phyloP scores from a whole-genome alignment of 192 early-diverging fungal genomes.

The Coemansia sp. region DNA sequence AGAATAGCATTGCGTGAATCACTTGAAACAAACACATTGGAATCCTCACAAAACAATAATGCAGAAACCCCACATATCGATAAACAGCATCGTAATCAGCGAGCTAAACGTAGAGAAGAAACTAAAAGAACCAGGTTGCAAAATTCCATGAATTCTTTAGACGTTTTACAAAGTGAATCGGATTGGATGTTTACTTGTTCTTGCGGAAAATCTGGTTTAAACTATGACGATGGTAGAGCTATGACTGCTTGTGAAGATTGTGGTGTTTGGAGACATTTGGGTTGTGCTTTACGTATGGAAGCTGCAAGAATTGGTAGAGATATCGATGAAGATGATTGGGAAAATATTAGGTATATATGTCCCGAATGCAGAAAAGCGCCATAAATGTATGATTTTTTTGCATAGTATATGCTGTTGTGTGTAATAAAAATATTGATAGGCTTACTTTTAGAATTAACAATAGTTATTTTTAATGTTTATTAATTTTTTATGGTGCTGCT shows the following conservation, averaged over 20 bases:
- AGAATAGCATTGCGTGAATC: slow-evolving; percentile 1
- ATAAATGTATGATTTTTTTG: too few species aligned
- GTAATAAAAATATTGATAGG: too few species aligned
- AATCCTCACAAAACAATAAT: too few species aligned
- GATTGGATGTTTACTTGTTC: slow-evolving; percentile 38
- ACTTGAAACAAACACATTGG: too few species aligned
- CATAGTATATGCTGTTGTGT: too few species aligned
- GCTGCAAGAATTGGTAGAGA: slow-evolving; percentile 13
- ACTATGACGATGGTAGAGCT: slow-evolving; percentile 39
- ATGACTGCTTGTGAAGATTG: slow-evolving; percentile 40
- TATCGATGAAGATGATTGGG: slow-evolving; percentile 37
- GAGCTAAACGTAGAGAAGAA: too few species aligned
- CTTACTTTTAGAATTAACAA: too few species aligned
- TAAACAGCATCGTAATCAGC: slow-evolving; percentile 8
- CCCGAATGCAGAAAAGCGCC: slow-evolving; percentile 3
- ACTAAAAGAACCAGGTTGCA: neutral
- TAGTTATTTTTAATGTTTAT: too few species aligned
- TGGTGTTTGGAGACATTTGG: slow-evolving; percentile 27
- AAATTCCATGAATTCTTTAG: too few species aligned
- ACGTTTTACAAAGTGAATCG: too few species aligned
- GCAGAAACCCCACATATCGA: too few species aligned
- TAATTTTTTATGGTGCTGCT: too few species aligned
- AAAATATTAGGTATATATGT: slow-evolving; percentile 19
- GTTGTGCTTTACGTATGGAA: slow-evolving; percentile 30
- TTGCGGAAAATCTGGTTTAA: slow-evolving; percentile 23